Evolutionary conservation across 2,329 filamentous ascomycete genomes (phyloP).

Genomic region (Apiospora rasikravindrae): DNA sequence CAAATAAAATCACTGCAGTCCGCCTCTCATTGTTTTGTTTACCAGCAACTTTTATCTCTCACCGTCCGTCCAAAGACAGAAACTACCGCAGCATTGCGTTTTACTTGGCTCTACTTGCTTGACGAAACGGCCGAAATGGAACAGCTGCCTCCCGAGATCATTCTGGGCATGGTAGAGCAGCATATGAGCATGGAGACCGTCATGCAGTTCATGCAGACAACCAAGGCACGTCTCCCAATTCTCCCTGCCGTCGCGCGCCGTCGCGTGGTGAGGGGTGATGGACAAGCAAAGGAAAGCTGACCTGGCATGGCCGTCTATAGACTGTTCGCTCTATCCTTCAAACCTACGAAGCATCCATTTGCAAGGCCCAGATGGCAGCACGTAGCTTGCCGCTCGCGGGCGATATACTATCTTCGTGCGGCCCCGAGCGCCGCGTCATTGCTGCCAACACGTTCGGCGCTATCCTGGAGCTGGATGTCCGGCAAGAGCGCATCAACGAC

Average conservation of each 20-base stretch:
- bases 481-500: conserved; percentile 26
- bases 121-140: conserved; percentile 1
- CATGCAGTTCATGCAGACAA: conserved; percentile 28
- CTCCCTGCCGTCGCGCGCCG: not conserved
- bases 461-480: conserved; percentile 32
- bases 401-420: conserved; percentile 30
- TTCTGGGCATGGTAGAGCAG: conserved; percentile 31
- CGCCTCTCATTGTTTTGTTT: not conserved
- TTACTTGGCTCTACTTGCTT: not conserved
- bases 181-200: conserved; percentile 30
- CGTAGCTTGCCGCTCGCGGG: conserved; percentile 26
- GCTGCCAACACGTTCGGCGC: conserved; percentile 27
- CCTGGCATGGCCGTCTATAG: conserved; percentile 22
- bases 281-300: not conserved
- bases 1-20: not conserved
- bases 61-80: not conserved
- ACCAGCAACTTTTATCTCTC: not conserved
- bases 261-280: not conserved
- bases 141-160: conserved; percentile 28
- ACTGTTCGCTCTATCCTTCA: conserved; percentile 20
- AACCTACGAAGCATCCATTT: conserved; percentile 30
- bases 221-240: conserved; percentile 28
- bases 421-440: conserved; percentile 24
- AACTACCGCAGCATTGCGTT: not conserved
- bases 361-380: conserved; percentile 14